Evolutionary conservation across 331 rosid genomes (phyloP).

Genomic region (Telfairia occidentalis): DNA sequence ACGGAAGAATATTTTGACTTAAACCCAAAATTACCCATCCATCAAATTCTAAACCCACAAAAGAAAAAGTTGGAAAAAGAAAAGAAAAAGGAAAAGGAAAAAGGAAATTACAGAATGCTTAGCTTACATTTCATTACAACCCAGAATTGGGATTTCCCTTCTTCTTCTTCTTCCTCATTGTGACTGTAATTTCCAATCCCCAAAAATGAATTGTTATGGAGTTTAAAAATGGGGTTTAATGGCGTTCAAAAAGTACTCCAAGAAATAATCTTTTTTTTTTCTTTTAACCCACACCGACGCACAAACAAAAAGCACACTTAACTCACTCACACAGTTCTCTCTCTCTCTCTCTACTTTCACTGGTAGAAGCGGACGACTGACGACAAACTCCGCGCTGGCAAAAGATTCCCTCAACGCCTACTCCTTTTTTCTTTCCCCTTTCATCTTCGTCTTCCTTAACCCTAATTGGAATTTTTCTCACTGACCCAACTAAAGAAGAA

Average conservation of each 20-base stretch:
- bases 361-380: constrained; percentile 16
- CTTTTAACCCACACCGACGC: constrained; percentile 7
- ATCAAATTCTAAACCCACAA: background rate
- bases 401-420: constrained; percentile 16
- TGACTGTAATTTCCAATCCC: background rate
- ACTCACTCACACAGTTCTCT: background rate
- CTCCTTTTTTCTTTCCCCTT: background rate
- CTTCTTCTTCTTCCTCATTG: background rate
- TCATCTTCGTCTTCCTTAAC: background rate
- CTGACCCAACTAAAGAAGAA: background rate
- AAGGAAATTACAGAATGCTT: background rate
- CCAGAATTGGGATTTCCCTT: background rate
- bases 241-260: background rate
- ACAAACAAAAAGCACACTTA: background rate
- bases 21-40: background rate
- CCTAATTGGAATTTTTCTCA: background rate
- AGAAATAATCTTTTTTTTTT: background rate
- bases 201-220: background rate
- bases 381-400: constrained; percentile 23
- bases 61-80: background rate
- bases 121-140: background rate
- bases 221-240: constrained; percentile 2
- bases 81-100: background rate
- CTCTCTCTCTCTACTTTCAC: constrained; percentile 13
- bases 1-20: constrained; percentile 2